Evolutionary conservation across 148 eudicot genomes (phyloP), one percentile per base, ranked within the genome.

Genomic region (Cornus suecica): DNA sequence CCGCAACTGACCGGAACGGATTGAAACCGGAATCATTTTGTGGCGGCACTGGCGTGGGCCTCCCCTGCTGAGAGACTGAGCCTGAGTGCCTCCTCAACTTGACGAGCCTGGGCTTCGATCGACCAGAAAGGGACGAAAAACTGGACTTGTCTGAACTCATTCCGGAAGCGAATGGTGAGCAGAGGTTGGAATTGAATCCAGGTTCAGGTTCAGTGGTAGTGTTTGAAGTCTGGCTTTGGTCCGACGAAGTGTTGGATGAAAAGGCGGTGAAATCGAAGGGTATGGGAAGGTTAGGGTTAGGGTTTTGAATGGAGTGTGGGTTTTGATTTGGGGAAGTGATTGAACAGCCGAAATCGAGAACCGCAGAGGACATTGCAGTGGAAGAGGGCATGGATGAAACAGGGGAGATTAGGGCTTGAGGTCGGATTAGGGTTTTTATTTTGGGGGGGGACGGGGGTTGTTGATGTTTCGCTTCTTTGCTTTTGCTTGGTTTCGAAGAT

Each of bases 61-160:
- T 82, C 18, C 74, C 74, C 68, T 74, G 76, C 71, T 65, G 78
- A 37, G 70, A 30, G 32, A 71, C 75, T 60, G 27, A 30, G 32
- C 74, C 75, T 60, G 27, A 56, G 27, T 77, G 77, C 70, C 74
- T 87, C 80, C 87, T 87, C 76, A 78, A 61, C 79, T 92, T 92
- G 56, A 68, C 77, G 3, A 86, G 30, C 83, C 94, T 84, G 70
- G 90, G 91, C 83, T 75, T 91, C 22, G 85, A 13, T 29, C 91
- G 83, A 74, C 75, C 69, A 48, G 67, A 68, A 18, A 73, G 28
- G 26, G 65, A n/a, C 23, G 45, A 71, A 32, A 1, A 29, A 58
- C 34, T 62, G 67, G 30, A 51, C 25, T 37, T 68, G 27, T 22
- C 70, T 20, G 51, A 20, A 37, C 70, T 68, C 26, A 68, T 23